Evolutionary conservation across 2,329 filamentous ascomycete genomes (phyloP).

Genomic region (Calonectria leucothoes): DNA sequence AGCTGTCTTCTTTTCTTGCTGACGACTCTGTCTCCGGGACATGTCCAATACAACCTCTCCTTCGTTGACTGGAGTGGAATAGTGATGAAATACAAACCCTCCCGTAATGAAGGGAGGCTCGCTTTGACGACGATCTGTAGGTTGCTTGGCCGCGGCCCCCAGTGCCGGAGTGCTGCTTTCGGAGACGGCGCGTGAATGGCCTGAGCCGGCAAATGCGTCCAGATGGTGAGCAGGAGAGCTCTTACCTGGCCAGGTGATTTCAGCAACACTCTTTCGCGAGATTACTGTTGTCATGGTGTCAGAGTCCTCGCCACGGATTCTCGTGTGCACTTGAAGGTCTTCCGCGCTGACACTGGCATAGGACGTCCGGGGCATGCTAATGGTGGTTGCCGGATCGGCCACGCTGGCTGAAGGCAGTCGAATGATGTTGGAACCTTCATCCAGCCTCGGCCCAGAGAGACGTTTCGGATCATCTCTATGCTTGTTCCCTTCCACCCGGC

Average conservation of each 20-base stretch:
- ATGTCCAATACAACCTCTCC: slow-evolving; percentile 35
- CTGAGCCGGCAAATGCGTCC: background rate
- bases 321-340: slow-evolving; percentile 37
- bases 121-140: slow-evolving; percentile 28
- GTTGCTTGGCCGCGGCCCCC: slow-evolving; percentile 11
- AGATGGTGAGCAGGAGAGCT: slow-evolving; percentile 14
- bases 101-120: slow-evolving; percentile 13
- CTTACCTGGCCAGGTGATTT: slow-evolving; percentile 44
- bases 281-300: slow-evolving; percentile 43
- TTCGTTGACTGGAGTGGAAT: slow-evolving; percentile 29
- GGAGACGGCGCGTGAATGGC: slow-evolving; percentile 30
- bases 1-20: slow-evolving; percentile 28
- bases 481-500: slow-evolving; percentile 5
- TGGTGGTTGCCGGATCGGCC: slow-evolving; percentile 48
- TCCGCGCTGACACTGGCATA: slow-evolving; percentile 40
- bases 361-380: slow-evolving; percentile 46
- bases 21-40: slow-evolving; percentile 28
- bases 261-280: slow-evolving; percentile 43
- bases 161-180: slow-evolving; percentile 35
- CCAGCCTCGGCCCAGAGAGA: slow-evolving; percentile 31
- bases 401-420: slow-evolving; percentile 34
- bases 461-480: slow-evolving; percentile 15
- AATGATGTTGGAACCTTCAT: slow-evolving; percentile 38
- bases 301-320: slow-evolving; percentile 25
- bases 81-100: slow-evolving; percentile 36